Evolutionary conservation across 2,329 filamentous ascomycete species (phyloP), one percentile per base, ranked within the genome.

Genomic region (Decorospora gaudefroyi): DNA sequence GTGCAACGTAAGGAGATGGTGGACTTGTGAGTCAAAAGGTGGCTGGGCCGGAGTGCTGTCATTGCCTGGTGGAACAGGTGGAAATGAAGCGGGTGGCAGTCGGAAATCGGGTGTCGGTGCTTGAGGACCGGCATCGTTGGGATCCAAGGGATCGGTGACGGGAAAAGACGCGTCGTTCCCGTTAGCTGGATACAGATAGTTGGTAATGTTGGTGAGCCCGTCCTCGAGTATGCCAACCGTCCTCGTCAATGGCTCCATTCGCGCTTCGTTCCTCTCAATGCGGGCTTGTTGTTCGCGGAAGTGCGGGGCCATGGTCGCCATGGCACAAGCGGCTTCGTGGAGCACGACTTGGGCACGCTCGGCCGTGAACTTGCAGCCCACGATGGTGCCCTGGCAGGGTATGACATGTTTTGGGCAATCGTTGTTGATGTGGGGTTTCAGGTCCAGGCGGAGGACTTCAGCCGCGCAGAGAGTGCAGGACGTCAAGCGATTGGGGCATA

Each of bases 1-100:
- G 59, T 84, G 81, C 35, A 84, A 74, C 2, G 78, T 80, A 17
- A 84, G 75, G 2, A 85, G 73, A 54, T 84, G 82, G 38, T 80
- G 79, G 16, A 79, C 76, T 12, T 74, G 72, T 3, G 72, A 73
- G 47, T 73, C 69, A 57, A 74, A 76, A 4, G 73, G 73, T 13
- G 68, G 65, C 34, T 62, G 64, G 31, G 56, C 49, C 9, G 58
- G 48, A 27, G 53, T 52, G 30, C 30, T 46, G 18, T 67, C 62
- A 34, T 53, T 57, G 34, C 43, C 38, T 33, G 55, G 55, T 55
- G 60, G 36, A 27, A 54, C 60, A 2, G 63, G 59, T 38, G 65
- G 61, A 49, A 69, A 69, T 37, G 64, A 65, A 22, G 64, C 59
- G 15, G 64, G 60, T 11, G 67, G 66, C 5, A 68, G 38, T 35